Conservation (phyloP, 306 rosid genomes). For the Ammopiptanthus mongolicus region DNA sequence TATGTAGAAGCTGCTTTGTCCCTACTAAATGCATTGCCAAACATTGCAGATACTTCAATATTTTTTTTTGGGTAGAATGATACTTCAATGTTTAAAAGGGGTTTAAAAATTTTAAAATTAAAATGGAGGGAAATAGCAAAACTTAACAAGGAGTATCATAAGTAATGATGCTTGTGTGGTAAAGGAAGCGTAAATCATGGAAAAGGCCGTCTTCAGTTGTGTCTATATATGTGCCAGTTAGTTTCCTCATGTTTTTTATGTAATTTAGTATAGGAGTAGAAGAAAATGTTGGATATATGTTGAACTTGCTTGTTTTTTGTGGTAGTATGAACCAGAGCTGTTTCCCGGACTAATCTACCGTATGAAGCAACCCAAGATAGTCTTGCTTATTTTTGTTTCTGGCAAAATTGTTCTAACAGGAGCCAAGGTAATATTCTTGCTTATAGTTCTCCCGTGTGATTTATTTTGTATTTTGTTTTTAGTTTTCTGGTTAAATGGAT, state of each 20-base stretch:
- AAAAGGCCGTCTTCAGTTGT: background rate
- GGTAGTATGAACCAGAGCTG: conserved; percentile 92
- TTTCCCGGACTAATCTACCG: conserved; percentile 95
- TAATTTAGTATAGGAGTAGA: background rate
- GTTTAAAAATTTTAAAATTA: background rate
- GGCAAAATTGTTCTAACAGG: conserved; percentile 97
- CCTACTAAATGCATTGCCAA: background rate
- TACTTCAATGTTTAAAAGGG: background rate
- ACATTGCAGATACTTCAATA: background rate
- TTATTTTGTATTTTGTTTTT: no score
- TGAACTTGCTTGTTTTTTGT: conserved; percentile 8
- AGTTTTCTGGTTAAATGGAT: background rate
- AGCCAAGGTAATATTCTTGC: conserved; percentile 66
- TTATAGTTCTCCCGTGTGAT: background rate
- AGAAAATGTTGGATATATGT: conserved; percentile 4
- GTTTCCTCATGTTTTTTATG: background rate
- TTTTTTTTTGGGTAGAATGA: no score
- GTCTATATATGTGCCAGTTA: background rate
- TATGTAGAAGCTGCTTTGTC: background rate
- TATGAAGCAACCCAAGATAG: conserved; percentile 97
- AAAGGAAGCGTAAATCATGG: background rate
- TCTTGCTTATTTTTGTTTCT: conserved; percentile 86
- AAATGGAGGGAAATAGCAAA: background rate
- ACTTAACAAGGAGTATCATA: background rate
- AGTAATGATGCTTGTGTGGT: background rate